Base-by-base conservation (phyloP, 1,284 basidiomycete species). In the Marasmius tenuissimus region DNA sequence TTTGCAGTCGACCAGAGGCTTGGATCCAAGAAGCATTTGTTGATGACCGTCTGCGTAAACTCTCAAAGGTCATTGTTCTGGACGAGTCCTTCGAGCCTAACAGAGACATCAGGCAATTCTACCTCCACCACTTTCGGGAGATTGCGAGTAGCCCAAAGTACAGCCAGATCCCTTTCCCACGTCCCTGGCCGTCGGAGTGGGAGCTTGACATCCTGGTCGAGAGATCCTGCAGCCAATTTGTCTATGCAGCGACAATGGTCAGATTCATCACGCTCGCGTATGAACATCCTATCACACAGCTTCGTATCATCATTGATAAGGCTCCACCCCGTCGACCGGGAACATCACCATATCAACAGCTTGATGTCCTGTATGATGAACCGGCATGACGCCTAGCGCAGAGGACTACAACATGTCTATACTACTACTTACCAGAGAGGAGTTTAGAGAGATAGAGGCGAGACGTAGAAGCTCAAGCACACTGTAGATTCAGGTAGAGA, bases 1-100 rank as follows among this genome's bases (percentile, higher is more conserved):
- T 70, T 51, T 51, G 60, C 33, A 70, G 67, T 60, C 65, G 67
- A 4, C 63, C 66, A 8, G 65, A 68, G 48, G 62, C 62, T 2
- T 60, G 58, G 7, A 68, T 69, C 42, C 57, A 38, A 3, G 58
- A 60, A 12, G 35, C 57, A 6, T 66, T 69, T 50, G 39, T 64
- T 7, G 51, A 39, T 5, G 11, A 12, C 3, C 3, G 12, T 50
- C 4, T 20, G 3, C 33, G 12, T 12, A 18, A 11, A 50, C 18
- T 50, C 27, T 27, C 27, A 4, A 27, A 27, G 27, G 27, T 27
- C 27, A 27, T 27, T 27, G 27, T 22, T 42, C 40, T 57, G 10
- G 56, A 57, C 18, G 38, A 45, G 10, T 9, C 7, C 22, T 57
- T 11, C 22, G 18, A 51, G 7, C 33, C 58, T 2, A 40, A 39